A percentile compares a stretch with the other conserved stretches of the same genome.
Conservation (phyloP, 2,329 filamentous ascomycete species). For the Rhynchosporium agropyri region DNA sequence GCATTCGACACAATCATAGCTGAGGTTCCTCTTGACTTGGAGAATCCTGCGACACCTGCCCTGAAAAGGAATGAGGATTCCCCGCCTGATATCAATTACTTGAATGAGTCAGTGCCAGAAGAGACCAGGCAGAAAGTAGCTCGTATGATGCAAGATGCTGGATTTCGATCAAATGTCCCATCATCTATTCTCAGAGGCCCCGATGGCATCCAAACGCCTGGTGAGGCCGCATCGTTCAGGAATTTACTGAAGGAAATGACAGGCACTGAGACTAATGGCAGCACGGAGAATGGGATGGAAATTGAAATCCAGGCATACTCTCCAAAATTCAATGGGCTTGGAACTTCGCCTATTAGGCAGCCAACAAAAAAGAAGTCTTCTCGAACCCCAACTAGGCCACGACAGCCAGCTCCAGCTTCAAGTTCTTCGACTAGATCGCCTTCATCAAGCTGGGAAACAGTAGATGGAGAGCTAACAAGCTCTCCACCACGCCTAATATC, state of each 20-base stretch:
- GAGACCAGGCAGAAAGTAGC: slow-evolving; percentile 46
- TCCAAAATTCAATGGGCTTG: slow-evolving; percentile 41
- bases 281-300: slow-evolving; percentile 6
- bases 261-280: slow-evolving; percentile 28
- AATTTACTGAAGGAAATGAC: slow-evolving; percentile 34
- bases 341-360: slow-evolving; percentile 34
- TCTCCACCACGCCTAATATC: slow-evolving; percentile 15
- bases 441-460: slow-evolving; percentile 36
- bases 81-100: slow-evolving; percentile 34
- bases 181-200: slow-evolving; percentile 43
- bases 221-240: slow-evolving; percentile 33
- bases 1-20: not conserved
- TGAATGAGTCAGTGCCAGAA: slow-evolving; percentile 31
- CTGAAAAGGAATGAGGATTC: not conserved
- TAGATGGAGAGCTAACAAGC: slow-evolving; percentile 18
- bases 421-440: slow-evolving; percentile 19
- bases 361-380: slow-evolving; percentile 22
- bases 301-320: slow-evolving; percentile 31
- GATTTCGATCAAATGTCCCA: slow-evolving; percentile 50
- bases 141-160: slow-evolving; percentile 51
- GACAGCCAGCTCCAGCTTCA: not conserved
- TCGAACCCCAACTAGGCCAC: slow-evolving; percentile 19
- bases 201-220: slow-evolving; percentile 34
- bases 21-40: not conserved
- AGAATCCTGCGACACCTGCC: slow-evolving; percentile 12